Conservation (phyloP, 2,329 filamentous ascomycete species). For the Helminthosporium solani region DNA sequence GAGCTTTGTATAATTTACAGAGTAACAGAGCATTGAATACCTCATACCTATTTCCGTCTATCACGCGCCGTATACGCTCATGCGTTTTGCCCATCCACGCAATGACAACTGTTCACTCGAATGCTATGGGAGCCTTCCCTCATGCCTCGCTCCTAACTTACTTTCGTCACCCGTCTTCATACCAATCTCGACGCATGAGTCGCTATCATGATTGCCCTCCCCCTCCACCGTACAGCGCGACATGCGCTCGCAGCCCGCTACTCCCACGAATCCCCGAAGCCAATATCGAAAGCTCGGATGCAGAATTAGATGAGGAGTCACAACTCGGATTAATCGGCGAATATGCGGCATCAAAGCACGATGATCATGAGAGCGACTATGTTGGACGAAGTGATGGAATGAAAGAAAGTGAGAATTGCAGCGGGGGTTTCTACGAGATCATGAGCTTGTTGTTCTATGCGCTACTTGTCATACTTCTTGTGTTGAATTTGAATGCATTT, state of each 20-base stretch:
- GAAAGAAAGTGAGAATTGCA: background rate
- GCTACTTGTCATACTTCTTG: constrained; percentile 5
- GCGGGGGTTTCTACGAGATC: background rate
- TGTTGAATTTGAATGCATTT: constrained; percentile 9
- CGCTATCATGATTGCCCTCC: background rate
- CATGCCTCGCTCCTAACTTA: constrained; percentile 16
- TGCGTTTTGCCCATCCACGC: background rate
- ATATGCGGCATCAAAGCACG: background rate
- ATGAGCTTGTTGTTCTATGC: constrained; percentile 3
- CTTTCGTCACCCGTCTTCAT: constrained; percentile 6
- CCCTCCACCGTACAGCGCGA: constrained; percentile 1
- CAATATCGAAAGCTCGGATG: background rate
- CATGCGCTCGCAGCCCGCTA: background rate
- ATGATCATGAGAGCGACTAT: background rate
- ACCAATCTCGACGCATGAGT: background rate
- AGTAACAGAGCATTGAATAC: background rate
- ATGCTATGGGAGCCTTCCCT: constrained; percentile 11
- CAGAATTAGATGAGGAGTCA: constrained; percentile 12
- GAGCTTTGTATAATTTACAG: constrained; percentile 6
- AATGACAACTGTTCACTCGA: constrained; percentile 6
- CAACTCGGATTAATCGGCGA: constrained; percentile 16
- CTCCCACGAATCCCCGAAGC: constrained; percentile 6
- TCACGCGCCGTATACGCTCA: background rate
- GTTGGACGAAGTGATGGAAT: background rate
- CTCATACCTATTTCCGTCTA: background rate